Evolutionary conservation across 768 basidiomycete genomes (phyloP), one percentile per base, ranked within the genome.

Genomic region (Mycena albidolilacea): DNA sequence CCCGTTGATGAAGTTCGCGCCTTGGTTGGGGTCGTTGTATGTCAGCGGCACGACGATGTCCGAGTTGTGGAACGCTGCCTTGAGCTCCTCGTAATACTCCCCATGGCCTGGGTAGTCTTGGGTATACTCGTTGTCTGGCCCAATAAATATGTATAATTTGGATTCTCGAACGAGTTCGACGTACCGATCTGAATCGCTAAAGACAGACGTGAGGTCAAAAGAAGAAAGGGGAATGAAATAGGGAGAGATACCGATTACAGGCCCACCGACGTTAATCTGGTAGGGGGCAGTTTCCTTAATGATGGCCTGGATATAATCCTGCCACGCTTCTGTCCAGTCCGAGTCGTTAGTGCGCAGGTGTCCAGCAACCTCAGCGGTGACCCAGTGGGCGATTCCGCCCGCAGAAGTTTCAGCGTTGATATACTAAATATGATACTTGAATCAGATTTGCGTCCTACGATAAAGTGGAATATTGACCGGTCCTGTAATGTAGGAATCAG

Each of bases 381-480:
- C 85, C 94, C 94, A 95, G 76, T 87, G 87, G 77, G 79, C 90
- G 77, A 84, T 89, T 7, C 94, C 94, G 37, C 94, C 94, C 0
- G 93, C 95, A 19, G 91, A 91, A 0, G 93, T 94, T 79, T 95
- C 94, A 6, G 93, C 93, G 73, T 95, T 95, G 82, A 95, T 94
- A 77, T 94, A 89, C 84, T 88, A 77, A 3, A 59, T 37, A 39
- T n/a, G 14, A 35, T 15, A 63, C 58, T 41, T 21, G 14, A 57
- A 57, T 30, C 44, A 12, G 50, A 60, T 61, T 30, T 48, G 15
- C 44, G 39, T 37, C 1, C 19, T 11, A 35, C 12, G 15, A 10
- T 30, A 11, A 35, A 55, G 14, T 43, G 60, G 63, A 37, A 38
- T 46, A 43, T 41, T 66, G 64, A 87, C 86, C 64, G 85, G 85